A percentile compares a stretch with the other conserved stretches of the same genome.
These are phyloP conservation scores for Xylaria sp. DNA, from an alignment of 2,329 filamentous ascomycete species.

Conservation along the genomic window DNA sequence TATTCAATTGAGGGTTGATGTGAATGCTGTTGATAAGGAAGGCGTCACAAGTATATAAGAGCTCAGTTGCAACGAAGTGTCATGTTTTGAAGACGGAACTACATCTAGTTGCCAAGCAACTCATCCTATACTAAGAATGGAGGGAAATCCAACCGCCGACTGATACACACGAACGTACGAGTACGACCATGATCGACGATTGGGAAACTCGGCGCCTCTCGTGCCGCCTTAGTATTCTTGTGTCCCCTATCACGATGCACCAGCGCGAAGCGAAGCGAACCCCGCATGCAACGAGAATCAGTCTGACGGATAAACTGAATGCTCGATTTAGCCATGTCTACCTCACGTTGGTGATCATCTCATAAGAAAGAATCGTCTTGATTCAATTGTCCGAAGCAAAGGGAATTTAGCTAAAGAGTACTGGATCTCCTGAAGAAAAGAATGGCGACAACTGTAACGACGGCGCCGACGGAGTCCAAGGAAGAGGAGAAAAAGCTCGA, in stretches of 20 bases:
- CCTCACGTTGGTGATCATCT: neutral
- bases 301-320: conserved; percentile 16
- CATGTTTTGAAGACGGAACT: no score
- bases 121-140: neutral
- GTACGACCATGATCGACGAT: neutral
- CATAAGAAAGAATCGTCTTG: neutral
- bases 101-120: neutral
- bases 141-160: neutral
- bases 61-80: neutral
- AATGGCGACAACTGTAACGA: conserved; percentile 14
- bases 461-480: conserved; percentile 2
- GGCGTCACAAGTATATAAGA: neutral
- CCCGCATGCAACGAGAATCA: conserved; percentile 7
- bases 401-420: no score
- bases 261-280: neutral
- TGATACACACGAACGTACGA: neutral
- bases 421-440: neutral
- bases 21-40: no score
- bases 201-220: conserved; percentile 1
- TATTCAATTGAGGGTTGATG: no score
- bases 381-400: no score
- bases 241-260: conserved; percentile 7
- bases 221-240: conserved; percentile 4
- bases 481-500: conserved; percentile 1
- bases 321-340: conserved; percentile 2